Conservation (phyloP, 805 yeast genomes). For the Priceomyces castillae region DNA sequence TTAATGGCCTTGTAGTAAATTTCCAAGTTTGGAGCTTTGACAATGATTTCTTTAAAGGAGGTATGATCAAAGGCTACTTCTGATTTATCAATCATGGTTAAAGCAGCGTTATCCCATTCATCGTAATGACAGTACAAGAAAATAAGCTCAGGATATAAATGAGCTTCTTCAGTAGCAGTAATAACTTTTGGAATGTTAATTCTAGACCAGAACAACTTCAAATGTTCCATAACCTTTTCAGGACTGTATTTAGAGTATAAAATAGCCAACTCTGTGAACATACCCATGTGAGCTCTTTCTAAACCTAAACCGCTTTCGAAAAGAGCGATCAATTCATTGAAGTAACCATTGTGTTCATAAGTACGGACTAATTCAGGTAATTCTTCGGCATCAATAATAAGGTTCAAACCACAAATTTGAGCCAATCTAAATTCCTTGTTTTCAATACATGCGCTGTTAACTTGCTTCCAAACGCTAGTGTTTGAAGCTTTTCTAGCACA, state of each 20-base stretch:
- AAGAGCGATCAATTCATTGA: constrained; percentile 84
- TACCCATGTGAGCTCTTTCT: constrained; percentile 99
- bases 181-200: constrained; percentile 96
- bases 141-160: constrained; percentile 93
- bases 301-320: constrained; percentile 94
- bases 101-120: constrained; percentile 98
- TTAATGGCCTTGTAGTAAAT: constrained; percentile 96
- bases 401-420: constrained; percentile 96
- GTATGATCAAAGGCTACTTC: constrained; percentile 91
- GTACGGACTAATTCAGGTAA: constrained; percentile 81
- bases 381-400: constrained; percentile 97
- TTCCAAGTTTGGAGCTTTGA: constrained; percentile 93
- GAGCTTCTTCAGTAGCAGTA: constrained; percentile 89
- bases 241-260: constrained; percentile 90
- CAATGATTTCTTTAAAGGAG: constrained; percentile 91
- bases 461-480: constrained; percentile 94
- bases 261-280: constrained; percentile 95
- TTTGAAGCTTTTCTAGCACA: constrained; percentile 98
- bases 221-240: constrained; percentile 88
- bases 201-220: constrained; percentile 97
- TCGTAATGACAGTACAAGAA: constrained; percentile 97
- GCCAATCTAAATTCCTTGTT: constrained; percentile 94
- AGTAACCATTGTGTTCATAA: constrained; percentile 88
- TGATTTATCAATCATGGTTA: constrained; percentile 93
- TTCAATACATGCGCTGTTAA: constrained; percentile 92